Base-by-base conservation (phyloP, 164 flowering plant genomes). In the Chimonanthus praecox region DNA sequence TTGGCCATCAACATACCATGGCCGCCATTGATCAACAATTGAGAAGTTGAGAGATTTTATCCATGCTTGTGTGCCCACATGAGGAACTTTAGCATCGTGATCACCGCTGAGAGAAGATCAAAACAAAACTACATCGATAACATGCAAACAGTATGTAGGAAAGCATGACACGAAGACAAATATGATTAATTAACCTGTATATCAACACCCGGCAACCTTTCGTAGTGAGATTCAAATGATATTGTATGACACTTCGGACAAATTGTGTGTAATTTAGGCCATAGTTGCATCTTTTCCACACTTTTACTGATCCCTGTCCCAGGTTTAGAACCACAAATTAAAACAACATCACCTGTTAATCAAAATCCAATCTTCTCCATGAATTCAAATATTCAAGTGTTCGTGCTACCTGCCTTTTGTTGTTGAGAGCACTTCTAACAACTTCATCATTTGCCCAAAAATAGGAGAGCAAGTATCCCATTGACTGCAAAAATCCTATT, bases 1-100 rank as follows among this genome's bases (percentile, higher is more conserved):
- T 80, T 88, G 88, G 64, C 80, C 82, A 15, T 77, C 76, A 0
- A 79, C 77, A 1, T 44, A 18, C 94, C 94, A 90, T 4, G 85
- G 71, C 44, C 88, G 72, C 94, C 94, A 90, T 7, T 85, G 88
- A 74, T 84, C 84, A 47, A 75, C 71, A 61, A 88, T 79, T 58
- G 88, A 69, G 67, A 73, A 87, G 33, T 86, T 84, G 8, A 88
- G 83, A 47, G 84, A 76, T 63, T 75, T 74, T 64, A 88, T 82
- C 89, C 92, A 90, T 45, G 83, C 84, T 71, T 83, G 81, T 7
- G 94, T 88, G 7, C 74, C 81, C 18, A 84, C 4, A 65, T 69
- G 78, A 1, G 90, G 82, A 1, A 84, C 74, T 0, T 47, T 0
- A 60, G 79, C 33, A 79, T 88, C 92, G 74, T 86, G 94, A 71